Evolutionary conservation across 768 basidiomycete species (phyloP), one percentile per base, ranked within the genome.

Genomic region (Cyclocybe cylindracea): DNA sequence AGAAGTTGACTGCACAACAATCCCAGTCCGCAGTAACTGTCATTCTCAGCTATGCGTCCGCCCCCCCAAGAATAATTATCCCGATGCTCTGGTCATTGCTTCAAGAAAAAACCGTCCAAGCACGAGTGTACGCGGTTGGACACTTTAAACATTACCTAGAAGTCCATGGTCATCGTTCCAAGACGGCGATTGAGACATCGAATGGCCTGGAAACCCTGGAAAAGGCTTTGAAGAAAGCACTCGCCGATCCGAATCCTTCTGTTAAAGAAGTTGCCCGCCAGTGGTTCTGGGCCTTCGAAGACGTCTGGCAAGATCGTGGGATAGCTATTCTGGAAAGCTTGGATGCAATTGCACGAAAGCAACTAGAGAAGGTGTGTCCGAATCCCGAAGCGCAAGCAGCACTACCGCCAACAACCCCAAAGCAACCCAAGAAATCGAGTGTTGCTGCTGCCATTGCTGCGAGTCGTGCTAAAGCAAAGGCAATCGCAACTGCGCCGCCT

Each of bases 391-490:
- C 76, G 14, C 71, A 70, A 19, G 62, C 73, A 19, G 63, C 61
- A 35, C 59, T 75, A 19, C 71, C 78, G 31, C 76, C 79, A 2
- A 67, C 75, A 2, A 80, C 81, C 7, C 82, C 87, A 11, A 82
- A 81, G 45, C 70, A 66, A 47, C 67, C 68, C 47, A 94, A 93
- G 72, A 94, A 94, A 68, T 83, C 82, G 40, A 91, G 90, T 51
- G 76, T 94, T 49, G 87, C 90, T 37, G 90, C 93, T 7, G 84
- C 91, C 18, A 90, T 95, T 60, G 94, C 94, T 37, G 92, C 94
- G 16, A 94, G 89, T 64, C 81, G 93, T 18, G 91, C 88, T 11
- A 95, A 91, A 65, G 90, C 91, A 11, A 92, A 86, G 61, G 86
- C 83, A 16, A 91, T 91, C 54, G 89, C 91, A 2, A 85, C 78